Evolutionary conservation across 176 grass and related monocot genomes (phyloP).

Genomic region (Musa schizocarpa): DNA sequence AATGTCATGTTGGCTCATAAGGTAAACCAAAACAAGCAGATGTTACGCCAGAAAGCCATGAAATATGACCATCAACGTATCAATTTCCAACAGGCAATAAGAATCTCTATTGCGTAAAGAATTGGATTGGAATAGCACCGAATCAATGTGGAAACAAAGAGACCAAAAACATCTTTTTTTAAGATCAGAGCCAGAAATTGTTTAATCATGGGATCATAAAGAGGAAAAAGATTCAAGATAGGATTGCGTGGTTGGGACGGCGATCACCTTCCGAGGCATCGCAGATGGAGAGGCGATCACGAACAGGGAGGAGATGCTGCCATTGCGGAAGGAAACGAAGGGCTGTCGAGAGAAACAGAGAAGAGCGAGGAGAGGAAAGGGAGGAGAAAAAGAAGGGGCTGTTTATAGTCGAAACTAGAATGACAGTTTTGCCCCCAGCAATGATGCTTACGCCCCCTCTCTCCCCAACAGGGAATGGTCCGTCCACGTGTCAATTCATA

Average conservation of each 20-base stretch:
- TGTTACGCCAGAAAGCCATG: too few relatives aligned
- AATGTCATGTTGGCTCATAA: too few relatives aligned
- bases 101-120: too few relatives aligned
- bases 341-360: neutral
- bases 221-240: neutral
- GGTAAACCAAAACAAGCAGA: too few relatives aligned
- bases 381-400: too few relatives aligned
- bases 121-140: too few relatives aligned
- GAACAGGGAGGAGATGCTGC: constrained; percentile 4
- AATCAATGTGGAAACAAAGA: too few relatives aligned
- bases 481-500: too few relatives aligned
- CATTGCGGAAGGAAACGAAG: neutral
- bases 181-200: neutral
- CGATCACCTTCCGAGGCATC: neutral
- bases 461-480: neutral
- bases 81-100: too few relatives aligned
- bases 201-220: neutral
- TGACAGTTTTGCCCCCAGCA: neutral
- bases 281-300: neutral
- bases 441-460: neutral
- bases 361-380: neutral
- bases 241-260: neutral
- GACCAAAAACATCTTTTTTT: too few relatives aligned
- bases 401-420: too few relatives aligned
- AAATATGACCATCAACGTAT: too few relatives aligned